A percentile compares a stretch with the other conserved stretches of the same genome.
These are phyloP conservation scores for Acorus gramineus DNA, from an alignment of 106 monocot genomes.

Conservation along the genomic window DNA sequence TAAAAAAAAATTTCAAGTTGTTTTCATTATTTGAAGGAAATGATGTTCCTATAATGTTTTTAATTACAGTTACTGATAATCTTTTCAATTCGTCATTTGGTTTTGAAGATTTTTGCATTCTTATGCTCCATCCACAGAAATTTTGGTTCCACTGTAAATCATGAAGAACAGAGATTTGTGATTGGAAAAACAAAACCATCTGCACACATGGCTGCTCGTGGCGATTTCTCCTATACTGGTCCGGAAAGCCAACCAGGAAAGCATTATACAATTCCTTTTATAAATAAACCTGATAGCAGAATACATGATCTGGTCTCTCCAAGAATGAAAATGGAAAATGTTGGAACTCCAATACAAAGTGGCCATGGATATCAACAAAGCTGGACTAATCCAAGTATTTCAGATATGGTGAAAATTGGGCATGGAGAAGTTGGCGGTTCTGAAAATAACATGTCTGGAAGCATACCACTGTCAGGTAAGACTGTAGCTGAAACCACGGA, in stretches of 20 bases:
- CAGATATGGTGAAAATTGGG: constrained; percentile 20
- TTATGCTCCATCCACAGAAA: constrained; percentile 15
- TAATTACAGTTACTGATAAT: too few relatives aligned
- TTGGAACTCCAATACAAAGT: constrained; percentile 14
- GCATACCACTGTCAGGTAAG: constrained; percentile 22
- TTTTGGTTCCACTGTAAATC: constrained; percentile 5
- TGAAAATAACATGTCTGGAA: constrained; percentile 8
- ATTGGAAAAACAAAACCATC: constrained; percentile 11
- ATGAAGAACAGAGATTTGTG: constrained; percentile 10
- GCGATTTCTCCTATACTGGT: constrained; percentile 12
- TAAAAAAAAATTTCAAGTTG: too few relatives aligned
- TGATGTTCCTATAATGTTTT: too few relatives aligned
- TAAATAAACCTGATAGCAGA: constrained; percentile 16
- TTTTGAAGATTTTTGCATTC: too few relatives aligned
- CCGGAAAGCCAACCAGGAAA: constrained; percentile 24
- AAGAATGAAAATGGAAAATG: constrained; percentile 28
- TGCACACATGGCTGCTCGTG: constrained; percentile 22
- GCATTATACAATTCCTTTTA: constrained; percentile 13
- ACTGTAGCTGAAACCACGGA: neutral
- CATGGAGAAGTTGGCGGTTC: constrained; percentile 16
- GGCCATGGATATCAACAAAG: constrained; percentile 30
- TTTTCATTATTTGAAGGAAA: too few relatives aligned
- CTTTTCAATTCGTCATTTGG: too few relatives aligned
- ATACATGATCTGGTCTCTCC: constrained; percentile 38
- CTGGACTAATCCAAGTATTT: constrained; percentile 22